phyloP scores from a whole-genome alignment of 2,329 filamentous ascomycete genomes.

The Trichoderma guizhouense region DNA sequence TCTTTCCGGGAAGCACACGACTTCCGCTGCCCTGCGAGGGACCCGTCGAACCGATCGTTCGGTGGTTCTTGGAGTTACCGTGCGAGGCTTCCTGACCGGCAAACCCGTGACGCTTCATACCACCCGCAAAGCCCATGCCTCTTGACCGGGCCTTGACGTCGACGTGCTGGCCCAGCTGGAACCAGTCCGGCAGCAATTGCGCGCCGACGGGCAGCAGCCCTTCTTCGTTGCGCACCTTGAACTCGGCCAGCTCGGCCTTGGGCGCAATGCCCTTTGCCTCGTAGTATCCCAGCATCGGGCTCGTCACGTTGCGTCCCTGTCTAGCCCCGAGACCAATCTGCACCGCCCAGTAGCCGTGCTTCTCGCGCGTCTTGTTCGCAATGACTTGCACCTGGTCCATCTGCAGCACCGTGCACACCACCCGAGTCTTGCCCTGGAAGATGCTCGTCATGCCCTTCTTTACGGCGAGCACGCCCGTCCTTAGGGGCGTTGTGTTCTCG shows the following conservation, averaged over 20 bases:
- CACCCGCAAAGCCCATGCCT: constrained; percentile 93
- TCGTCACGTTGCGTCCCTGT: constrained; percentile 71
- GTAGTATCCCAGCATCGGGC: constrained; percentile 84
- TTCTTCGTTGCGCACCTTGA: constrained; percentile 70
- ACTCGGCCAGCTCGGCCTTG: constrained; percentile 81
- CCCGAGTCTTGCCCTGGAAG: constrained; percentile 74
- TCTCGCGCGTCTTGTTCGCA: constrained; percentile 73
- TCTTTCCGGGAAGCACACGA: constrained; percentile 91
- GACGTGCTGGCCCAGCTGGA: constrained; percentile 83
- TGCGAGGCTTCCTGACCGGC: constrained; percentile 85
- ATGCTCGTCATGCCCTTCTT: constrained; percentile 97
- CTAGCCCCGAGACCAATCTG: constrained; percentile 80
- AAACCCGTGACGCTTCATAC: constrained; percentile 96
- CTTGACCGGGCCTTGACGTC: constrained; percentile 76
- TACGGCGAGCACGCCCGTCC: constrained; percentile 77
- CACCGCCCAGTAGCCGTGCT: constrained; percentile 90
- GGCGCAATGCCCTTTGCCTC: constrained; percentile 76
- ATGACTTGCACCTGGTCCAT: constrained; percentile 90
- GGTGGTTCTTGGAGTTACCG: constrained; percentile 92
- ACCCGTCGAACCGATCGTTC: constrained; percentile 85
- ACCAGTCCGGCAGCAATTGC: constrained; percentile 82
- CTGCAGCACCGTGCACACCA: constrained; percentile 87
- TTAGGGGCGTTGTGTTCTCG: constrained; percentile 58
- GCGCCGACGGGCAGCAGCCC: constrained; percentile 76
- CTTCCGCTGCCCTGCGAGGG: constrained; percentile 89